A percentile compares a stretch with the other conserved stretches of the same genome.
Evolutionary conservation across 2,329 filamentous ascomycete species (phyloP).

Genomic region (Botrytis cinerea): DNA sequence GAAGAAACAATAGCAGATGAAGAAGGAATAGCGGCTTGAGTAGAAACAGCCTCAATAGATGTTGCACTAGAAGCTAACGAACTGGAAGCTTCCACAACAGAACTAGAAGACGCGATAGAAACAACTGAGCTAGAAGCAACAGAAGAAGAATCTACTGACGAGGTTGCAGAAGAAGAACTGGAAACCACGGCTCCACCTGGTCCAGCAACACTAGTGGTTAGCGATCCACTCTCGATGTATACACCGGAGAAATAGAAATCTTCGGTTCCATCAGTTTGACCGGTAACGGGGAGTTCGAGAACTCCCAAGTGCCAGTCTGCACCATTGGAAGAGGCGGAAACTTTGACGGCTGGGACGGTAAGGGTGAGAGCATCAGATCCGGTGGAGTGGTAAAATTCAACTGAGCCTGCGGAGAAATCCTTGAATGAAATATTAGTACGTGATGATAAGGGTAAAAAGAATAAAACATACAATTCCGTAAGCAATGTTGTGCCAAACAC

Average conservation of each 20-base stretch:
- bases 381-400: conserved; percentile 71
- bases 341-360: conserved; percentile 57
- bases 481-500: conserved; percentile 63
- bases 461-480: conserved; percentile 60
- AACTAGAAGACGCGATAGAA: not conserved
- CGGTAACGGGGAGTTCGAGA: conserved; percentile 61
- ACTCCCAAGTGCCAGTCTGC: conserved; percentile 74
- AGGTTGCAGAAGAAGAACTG: conserved; percentile 17
- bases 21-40: conserved; percentile 2
- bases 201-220: conserved; percentile 46
- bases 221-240: conserved; percentile 63
- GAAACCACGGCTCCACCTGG: conserved; percentile 35
- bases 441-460: not conserved
- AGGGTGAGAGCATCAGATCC: conserved; percentile 58
- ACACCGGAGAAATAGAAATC: conserved; percentile 74
- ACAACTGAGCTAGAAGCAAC: not conserved
- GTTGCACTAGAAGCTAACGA: not conserved
- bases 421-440: conserved; percentile 22
- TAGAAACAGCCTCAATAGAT: conserved; percentile 16
- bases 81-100: not conserved
- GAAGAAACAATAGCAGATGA: not conserved
- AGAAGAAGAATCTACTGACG: conserved; percentile 22
- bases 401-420: conserved; percentile 62
- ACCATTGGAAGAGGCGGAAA: conserved; percentile 64
- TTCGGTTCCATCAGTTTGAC: conserved; percentile 56